Conservation (phyloP, 169 alveolate genomes). For the Plasmodium malariae region DNA sequence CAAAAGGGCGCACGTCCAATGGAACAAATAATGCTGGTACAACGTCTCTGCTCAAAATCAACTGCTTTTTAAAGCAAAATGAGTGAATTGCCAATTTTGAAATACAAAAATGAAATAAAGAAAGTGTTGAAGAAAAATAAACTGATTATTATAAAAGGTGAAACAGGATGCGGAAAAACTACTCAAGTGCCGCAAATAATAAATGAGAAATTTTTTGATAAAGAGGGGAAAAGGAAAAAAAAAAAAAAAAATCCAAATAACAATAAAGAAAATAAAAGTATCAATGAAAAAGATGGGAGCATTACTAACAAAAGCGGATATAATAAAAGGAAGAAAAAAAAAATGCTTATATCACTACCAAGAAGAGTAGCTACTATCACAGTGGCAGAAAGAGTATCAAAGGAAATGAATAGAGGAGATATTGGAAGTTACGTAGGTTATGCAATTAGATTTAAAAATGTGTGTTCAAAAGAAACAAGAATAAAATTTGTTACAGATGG, state of each 20-base stretch:
- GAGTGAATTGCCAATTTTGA: slow-evolving; percentile 49
- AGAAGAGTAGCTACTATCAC: slow-evolving; percentile 95
- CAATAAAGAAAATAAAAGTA: background rate
- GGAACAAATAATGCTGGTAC: no score
- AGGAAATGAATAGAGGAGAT: slow-evolving; percentile 85
- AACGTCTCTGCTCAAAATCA: no score
- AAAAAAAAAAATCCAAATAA: background rate
- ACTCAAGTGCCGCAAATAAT: slow-evolving; percentile 96
- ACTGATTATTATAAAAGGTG: slow-evolving; percentile 87
- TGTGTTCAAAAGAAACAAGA: slow-evolving; percentile 89
- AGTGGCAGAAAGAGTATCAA: slow-evolving; percentile 91
- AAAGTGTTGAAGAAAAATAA: slow-evolving; percentile 36
- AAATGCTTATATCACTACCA: slow-evolving; percentile 89
- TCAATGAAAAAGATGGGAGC: background rate
- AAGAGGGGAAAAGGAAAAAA: background rate
- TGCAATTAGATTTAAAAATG: slow-evolving; percentile 93
- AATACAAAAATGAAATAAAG: slow-evolving; percentile 61
- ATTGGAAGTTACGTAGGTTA: slow-evolving; percentile 94
- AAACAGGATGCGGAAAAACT: slow-evolving; percentile 98
- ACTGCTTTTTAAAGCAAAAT: no score
- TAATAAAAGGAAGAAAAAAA: background rate
- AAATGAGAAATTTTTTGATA: slow-evolving; percentile 82
- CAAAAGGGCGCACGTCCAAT: no score
- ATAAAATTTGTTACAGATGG: slow-evolving; percentile 96
- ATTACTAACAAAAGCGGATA: background rate